phyloP scores from a whole-genome alignment of 768 basidiomycete species.

The Pulveroboletus sp. region DNA sequence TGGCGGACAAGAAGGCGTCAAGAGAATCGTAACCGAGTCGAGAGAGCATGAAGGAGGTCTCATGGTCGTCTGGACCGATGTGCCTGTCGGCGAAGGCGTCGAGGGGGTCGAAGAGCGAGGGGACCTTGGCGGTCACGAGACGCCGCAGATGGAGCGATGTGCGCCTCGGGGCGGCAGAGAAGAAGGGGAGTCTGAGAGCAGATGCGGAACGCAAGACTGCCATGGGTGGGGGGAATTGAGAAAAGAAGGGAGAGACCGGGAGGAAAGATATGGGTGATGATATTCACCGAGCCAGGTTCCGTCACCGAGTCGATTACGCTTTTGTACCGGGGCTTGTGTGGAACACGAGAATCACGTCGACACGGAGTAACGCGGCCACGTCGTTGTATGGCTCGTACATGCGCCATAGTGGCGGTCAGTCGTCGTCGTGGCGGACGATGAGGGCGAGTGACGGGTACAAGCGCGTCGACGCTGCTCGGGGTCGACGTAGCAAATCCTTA shows the following conservation, averaged over 20 bases:
- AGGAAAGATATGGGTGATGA: constrained; percentile 19
- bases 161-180: constrained; percentile 15
- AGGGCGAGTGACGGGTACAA: background rate
- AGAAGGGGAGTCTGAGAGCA: constrained; percentile 19
- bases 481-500: constrained; percentile 6
- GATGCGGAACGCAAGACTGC: constrained; percentile 27
- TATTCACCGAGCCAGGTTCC: constrained; percentile 38
- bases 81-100: constrained; percentile 91
- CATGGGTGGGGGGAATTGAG: constrained; percentile 22
- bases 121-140: constrained; percentile 59
- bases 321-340: constrained; percentile 14
- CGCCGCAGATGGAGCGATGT: constrained; percentile 29
- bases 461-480: constrained; percentile 21
- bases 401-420: background rate
- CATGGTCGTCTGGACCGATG: constrained; percentile 84
- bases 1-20: constrained; percentile 80
- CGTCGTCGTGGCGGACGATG: constrained; percentile 1
- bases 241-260: constrained; percentile 16
- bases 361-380: constrained; percentile 4
- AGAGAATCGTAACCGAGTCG: constrained; percentile 81
- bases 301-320: constrained; percentile 37
- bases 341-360: constrained; percentile 9
- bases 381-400: background rate
- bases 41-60: constrained; percentile 77
- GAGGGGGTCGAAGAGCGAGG: constrained; percentile 75